Evolutionary conservation across 1,139 yeast species (phyloP).

Genomic region (Candida sojae): DNA sequence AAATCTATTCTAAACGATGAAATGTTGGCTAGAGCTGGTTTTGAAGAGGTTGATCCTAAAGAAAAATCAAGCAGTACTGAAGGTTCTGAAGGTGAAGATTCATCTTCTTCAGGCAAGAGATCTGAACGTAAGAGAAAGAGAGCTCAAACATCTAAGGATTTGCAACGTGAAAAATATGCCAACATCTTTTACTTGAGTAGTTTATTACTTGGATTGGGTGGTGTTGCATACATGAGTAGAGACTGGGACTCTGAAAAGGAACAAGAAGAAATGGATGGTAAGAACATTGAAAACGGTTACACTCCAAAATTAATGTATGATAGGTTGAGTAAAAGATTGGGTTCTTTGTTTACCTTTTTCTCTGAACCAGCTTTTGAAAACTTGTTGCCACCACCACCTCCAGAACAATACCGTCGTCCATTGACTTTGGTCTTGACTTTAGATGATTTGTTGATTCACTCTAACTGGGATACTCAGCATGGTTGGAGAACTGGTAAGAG

Average conservation of each 20-base stretch:
- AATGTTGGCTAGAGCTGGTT: conserved; percentile 79
- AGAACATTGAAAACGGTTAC: conserved; percentile 66
- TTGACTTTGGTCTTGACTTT: conserved; percentile 84
- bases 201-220: conserved; percentile 62
- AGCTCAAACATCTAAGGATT: conserved; percentile 61
- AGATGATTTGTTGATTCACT: conserved; percentile 88
- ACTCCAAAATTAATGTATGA: conserved; percentile 64
- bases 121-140: conserved; percentile 49
- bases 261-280: conserved; percentile 49
- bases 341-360: conserved; percentile 78
- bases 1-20: conserved; percentile 78
- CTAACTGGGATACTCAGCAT: conserved; percentile 86
- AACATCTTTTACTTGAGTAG: conserved; percentile 66
- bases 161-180: conserved; percentile 62
- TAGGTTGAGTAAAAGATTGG: conserved; percentile 70
- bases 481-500: conserved; percentile 99
- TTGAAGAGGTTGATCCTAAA: conserved; percentile 43
- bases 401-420: conserved; percentile 92
- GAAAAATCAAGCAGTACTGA: conserved; percentile 12
- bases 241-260: conserved; percentile 86
- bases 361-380: conserved; percentile 94
- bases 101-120: not conserved
- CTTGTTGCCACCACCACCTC: conserved; percentile 83
- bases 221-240: conserved; percentile 75
- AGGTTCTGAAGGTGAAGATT: conserved; percentile 10